phyloP scores from a whole-genome alignment of 768 basidiomycete species.

The Suillus tomentosus region DNA sequence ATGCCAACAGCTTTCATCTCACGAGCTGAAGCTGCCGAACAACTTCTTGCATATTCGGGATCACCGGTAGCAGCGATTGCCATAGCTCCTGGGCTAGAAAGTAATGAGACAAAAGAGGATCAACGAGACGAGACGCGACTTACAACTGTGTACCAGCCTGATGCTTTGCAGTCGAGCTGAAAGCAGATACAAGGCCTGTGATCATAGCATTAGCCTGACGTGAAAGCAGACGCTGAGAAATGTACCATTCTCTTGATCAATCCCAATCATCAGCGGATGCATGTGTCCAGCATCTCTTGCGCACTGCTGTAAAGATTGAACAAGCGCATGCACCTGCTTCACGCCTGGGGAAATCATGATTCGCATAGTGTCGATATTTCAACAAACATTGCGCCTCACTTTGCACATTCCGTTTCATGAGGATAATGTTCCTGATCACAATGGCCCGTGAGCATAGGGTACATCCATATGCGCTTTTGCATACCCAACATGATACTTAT shows the following conservation, averaged over 20 bases:
- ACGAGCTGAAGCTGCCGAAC: slow-evolving; percentile 51
- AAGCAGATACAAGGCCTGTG: slow-evolving; percentile 69
- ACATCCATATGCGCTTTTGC: slow-evolving; percentile 3
- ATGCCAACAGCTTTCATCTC: slow-evolving; percentile 65
- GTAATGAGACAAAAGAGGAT: neutral
- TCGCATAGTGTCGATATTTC: neutral
- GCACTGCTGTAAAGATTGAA: slow-evolving; percentile 51
- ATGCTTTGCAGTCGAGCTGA: slow-evolving; percentile 43
- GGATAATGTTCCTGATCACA: slow-evolving; percentile 50
- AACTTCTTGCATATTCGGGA: slow-evolving; percentile 43
- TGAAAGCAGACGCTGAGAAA: neutral
- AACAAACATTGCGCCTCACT: slow-evolving; percentile 33
- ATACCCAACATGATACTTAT: slow-evolving; percentile 62
- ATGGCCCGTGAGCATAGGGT: neutral
- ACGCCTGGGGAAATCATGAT: slow-evolving; percentile 40
- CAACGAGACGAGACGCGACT: slow-evolving; percentile 26
- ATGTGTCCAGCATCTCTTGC: slow-evolving; percentile 60
- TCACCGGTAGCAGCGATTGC: slow-evolving; percentile 59
- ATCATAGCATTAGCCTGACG: neutral
- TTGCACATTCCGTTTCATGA: slow-evolving; percentile 68
- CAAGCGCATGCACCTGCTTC: slow-evolving; percentile 49
- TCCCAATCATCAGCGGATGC: slow-evolving; percentile 63
- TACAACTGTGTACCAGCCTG: slow-evolving; percentile 69
- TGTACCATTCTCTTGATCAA: slow-evolving; percentile 75
- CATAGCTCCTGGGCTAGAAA: slow-evolving; percentile 70